A percentile compares a stretch with the other conserved stretches of the same genome.
Evolutionary conservation across 441 rosid genomes (phyloP).

Genomic region (Erysimum cheiri): DNA sequence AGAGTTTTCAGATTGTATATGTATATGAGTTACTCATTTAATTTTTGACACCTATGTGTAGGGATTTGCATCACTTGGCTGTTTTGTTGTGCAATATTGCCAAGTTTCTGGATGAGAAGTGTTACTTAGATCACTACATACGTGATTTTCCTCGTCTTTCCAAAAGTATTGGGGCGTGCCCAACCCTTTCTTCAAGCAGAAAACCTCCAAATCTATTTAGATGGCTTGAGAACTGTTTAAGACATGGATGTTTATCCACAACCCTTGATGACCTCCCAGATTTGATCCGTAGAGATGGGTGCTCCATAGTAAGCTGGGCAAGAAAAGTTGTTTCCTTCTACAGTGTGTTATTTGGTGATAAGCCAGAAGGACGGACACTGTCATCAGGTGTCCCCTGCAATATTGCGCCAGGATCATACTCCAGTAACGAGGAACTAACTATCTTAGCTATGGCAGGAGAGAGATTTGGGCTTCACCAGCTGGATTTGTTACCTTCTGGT

Average conservation of each 20-base stretch:
- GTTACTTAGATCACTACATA: slow-evolving; percentile 86
- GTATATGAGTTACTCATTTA: slow-evolving; percentile 32
- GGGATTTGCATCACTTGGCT: slow-evolving; percentile 92
- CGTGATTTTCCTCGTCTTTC: slow-evolving; percentile 92
- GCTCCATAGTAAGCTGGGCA: slow-evolving; percentile 79
- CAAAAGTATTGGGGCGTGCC: slow-evolving; percentile 50
- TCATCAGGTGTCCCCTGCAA: slow-evolving; percentile 85
- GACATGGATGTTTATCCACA: slow-evolving; percentile 64
- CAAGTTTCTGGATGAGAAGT: slow-evolving; percentile 73
- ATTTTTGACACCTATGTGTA: slow-evolving; percentile 45
- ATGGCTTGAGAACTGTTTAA: slow-evolving; percentile 92
- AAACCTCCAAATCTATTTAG: slow-evolving; percentile 83
- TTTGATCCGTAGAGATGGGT: slow-evolving; percentile 73
- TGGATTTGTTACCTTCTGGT: slow-evolving; percentile 90
- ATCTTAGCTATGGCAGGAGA: slow-evolving; percentile 98
- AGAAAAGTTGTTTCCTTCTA: slow-evolving; percentile 88
- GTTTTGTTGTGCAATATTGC: slow-evolving; percentile 75
- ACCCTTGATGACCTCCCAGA: slow-evolving; percentile 73
- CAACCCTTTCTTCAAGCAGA: slow-evolving; percentile 52
- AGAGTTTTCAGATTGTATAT: slow-evolving; percentile 12
- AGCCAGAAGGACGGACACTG: slow-evolving; percentile 66
- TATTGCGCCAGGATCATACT: slow-evolving; percentile 75
- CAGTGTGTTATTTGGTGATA: slow-evolving; percentile 84
- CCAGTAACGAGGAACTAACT: slow-evolving; percentile 79
- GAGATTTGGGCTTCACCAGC: slow-evolving; percentile 89